Conservation (phyloP, 441 rosid species). For the Theobroma grandiflorum region DNA sequence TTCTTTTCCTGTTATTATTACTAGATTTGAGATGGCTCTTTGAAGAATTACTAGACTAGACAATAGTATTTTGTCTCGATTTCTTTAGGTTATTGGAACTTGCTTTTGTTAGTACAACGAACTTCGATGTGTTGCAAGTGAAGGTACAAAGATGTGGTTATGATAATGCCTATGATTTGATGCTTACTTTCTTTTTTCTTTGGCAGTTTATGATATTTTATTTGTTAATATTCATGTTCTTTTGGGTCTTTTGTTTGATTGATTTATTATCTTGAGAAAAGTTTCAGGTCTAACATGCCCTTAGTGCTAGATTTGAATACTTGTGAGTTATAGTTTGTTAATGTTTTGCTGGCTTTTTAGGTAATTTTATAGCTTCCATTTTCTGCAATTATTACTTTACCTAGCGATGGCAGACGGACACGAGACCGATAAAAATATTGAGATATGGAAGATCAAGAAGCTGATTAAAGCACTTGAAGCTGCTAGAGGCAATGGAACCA, state of each 20-base stretch:
- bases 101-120: background rate
- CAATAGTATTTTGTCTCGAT: background rate
- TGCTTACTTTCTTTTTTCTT: background rate
- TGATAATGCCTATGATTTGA: background rate
- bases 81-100: background rate
- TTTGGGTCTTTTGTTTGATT: background rate
- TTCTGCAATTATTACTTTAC: background rate
- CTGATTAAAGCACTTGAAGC: conserved; percentile 82
- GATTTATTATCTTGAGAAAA: background rate
- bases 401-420: conserved; percentile 64
- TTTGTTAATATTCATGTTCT: background rate
- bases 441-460: conserved; percentile 92
- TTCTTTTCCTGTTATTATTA: no score
- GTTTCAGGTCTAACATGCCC: background rate
- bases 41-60: background rate
- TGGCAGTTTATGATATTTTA: background rate
- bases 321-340: background rate
- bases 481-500: conserved; percentile 89
- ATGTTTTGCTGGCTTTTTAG: background rate
- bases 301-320: background rate
- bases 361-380: background rate
- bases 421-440: conserved; percentile 74
- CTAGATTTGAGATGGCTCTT: background rate
- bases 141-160: background rate
- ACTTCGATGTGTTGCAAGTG: background rate